Evolutionary conservation across 768 basidiomycete genomes (phyloP), one percentile per base, ranked within the genome.

Genomic region (Kwoniella botswanensis): DNA sequence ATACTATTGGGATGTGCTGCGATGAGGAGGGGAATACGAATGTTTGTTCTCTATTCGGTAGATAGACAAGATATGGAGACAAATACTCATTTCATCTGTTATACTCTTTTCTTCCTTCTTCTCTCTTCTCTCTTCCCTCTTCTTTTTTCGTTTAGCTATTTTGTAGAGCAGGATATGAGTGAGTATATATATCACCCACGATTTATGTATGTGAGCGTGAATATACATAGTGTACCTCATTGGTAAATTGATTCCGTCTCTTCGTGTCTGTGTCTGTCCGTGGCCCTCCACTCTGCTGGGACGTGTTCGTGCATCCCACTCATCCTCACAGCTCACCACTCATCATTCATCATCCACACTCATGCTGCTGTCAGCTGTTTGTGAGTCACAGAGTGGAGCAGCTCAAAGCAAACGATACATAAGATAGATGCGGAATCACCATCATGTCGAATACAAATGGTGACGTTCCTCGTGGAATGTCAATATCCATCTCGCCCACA

Each of bases 401-500:
- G 44, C 2, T 46, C 44, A 46, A 5, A 46, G 13, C 46, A 50
- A 13, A 4, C 13, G 18, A 50, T 50, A 18, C 35, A 7, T 35
- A 1, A 35, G 35, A 35, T 35, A 35, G 6, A 35, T 35, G 46
- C 18, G 54, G 54, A 55, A 15, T n/a, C 24, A n/a, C 4, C 35
- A 61, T n/a, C 15, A 61, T 61, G 59, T n/a, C 59, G n/a, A 42
- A 4, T 17, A 61, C 17, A 12, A 61, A 61, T 43, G 59, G 59
- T 7, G 41, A 61, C 42, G 42, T 35, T 12, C 59, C 59, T 44
- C 35, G 59, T 21, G 59, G 59, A 44, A 61, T 61, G 59, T 61
- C 59, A 61, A 61, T 61, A 61, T 61, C 59, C 4, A 61, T 61
- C 9, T 61, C 59, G 7, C 59, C 59, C 0, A 61, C 59, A 18